Base-by-base conservation (phyloP, 2,329 filamentous ascomycete genomes). In the Botrytis sinoallii region DNA sequence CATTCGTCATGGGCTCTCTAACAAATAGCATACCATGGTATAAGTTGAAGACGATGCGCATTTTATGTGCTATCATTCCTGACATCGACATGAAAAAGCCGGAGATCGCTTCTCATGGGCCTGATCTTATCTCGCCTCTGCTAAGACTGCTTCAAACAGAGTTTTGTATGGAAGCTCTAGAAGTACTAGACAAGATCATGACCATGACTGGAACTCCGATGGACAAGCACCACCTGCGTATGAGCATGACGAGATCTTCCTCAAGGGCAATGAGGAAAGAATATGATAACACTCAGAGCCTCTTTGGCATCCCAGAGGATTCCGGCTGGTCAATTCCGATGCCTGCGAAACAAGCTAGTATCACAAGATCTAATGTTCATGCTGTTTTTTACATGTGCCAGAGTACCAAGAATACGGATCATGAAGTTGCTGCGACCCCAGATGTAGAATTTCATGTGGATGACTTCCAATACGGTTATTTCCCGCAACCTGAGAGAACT, bases 251-350 rank as follows among this genome's bases (percentile, higher is more conserved):
- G 8, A 92, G 93, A 20, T 91, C 93, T 1, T 94, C 94, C 3
- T 96, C 94, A 0, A 92, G 93, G 78, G 90, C 92, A 0, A 92
- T 96, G 68, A 91, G 93, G 67, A 98, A 98, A 81, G 95, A 98
- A 83, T 98, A 97, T 78, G 95, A 97, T 80, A 91, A 93, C 35
- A 97, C 94, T 0, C 93, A 97, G 81, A 98, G 94, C 79, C 84
- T 99, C 48, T 99, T 98, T 81, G 97, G 97, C 42, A 98, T 99
- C 74, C 96, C 96, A 0, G 95, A 98, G 81, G 91, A 94, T 35
- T 96, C 93, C 25, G 96, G 96, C 2, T 99, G 96, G 96, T 96
- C 96, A 0, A 94, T 99, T 63, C 95, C 96, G 0, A 90, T 97
- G 81, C 96, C 96, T 25, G 95, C 95, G 0, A 92, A 93, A 73